phyloP scores from a whole-genome alignment of 495 filamentous ascomycete genomes.

The Apodospora peruviana region DNA sequence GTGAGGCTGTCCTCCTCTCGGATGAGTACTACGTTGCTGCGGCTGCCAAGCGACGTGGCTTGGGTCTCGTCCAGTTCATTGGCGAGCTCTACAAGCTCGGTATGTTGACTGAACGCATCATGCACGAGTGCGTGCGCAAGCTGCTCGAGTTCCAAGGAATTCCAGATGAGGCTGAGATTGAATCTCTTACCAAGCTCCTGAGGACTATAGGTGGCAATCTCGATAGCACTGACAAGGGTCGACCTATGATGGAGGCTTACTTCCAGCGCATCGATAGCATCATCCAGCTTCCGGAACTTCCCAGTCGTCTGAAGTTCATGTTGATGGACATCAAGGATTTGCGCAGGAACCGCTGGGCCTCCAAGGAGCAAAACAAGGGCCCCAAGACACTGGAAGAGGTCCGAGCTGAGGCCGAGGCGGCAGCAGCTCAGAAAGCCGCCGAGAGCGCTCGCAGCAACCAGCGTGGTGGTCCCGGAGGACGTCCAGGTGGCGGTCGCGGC shows the following conservation, averaged over 20 bases:
- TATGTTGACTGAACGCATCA: constrained; percentile 98
- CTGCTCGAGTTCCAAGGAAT: constrained; percentile 90
- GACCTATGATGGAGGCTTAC: constrained; percentile 85
- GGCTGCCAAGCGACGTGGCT: constrained; percentile 91
- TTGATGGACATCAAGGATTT: constrained; percentile 90
- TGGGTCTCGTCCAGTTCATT: constrained; percentile 98
- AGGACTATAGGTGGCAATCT: constrained; percentile 85
- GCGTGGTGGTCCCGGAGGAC: constrained; percentile 58
- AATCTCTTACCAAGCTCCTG: constrained; percentile 87
- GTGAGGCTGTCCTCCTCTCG: constrained; percentile 76
- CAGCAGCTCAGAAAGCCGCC: constrained; percentile 60
- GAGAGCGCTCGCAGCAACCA: constrained; percentile 56
- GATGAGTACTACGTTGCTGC: constrained; percentile 97
- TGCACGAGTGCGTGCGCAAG: constrained; percentile 98
- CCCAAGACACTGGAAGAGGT: constrained; percentile 95
- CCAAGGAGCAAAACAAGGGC: constrained; percentile 86
- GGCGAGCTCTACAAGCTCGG: constrained; percentile 97
- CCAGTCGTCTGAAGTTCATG: constrained; percentile 91
- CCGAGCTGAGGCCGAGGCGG: constrained; percentile 71
- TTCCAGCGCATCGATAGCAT: constrained; percentile 79
- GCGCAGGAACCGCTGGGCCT: constrained; percentile 65
- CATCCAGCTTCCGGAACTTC: constrained; percentile 68
- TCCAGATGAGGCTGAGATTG: constrained; percentile 92
- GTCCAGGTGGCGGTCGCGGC: constrained; percentile 69
- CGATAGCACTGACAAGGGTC: constrained; percentile 73